phyloP scores from a whole-genome alignment of 352 stramenopile genomes.

The Globisporangium yorkense region DNA sequence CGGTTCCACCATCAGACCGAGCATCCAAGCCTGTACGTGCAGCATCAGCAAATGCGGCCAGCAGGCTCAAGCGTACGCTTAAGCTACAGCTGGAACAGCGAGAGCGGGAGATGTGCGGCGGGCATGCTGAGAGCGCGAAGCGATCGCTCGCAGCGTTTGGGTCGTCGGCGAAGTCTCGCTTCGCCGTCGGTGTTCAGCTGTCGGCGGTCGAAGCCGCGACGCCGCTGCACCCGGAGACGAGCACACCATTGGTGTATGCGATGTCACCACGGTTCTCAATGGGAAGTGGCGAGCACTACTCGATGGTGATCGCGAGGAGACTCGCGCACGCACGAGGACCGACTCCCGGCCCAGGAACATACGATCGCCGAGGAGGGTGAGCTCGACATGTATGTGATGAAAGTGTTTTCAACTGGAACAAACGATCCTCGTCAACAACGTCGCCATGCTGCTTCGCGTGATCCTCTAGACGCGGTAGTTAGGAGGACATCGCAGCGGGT shows the following conservation, averaged over 20 bases:
- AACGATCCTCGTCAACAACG: no score
- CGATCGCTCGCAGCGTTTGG: constrained; percentile 18
- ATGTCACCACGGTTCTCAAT: constrained; percentile 20
- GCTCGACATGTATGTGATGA: no score
- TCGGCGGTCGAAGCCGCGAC: not conserved
- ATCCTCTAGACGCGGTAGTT: no score
- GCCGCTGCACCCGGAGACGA: constrained; percentile 24
- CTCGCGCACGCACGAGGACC: constrained; percentile 19
- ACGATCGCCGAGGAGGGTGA: constrained; percentile 28
- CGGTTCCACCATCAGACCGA: not conserved
- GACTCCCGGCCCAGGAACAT: constrained; percentile 28
- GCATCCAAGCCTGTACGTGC: not conserved
- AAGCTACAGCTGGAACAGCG: not conserved
- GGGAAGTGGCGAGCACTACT: constrained; percentile 32
- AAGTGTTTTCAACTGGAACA: no score
- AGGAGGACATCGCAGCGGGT: no score
- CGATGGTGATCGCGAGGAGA: constrained; percentile 21
- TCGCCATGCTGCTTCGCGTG: no score
- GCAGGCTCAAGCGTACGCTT: not conserved
- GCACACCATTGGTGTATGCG: constrained; percentile 10
- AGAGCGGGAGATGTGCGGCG: not conserved
- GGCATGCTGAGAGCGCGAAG: not conserved
- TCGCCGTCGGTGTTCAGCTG: constrained; percentile 5
- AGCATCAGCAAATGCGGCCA: not conserved
- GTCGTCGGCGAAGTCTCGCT: constrained; percentile 25